Percentiles rank a stretch among this genome's conserved stretches.
Conservation (phyloP, 441 rosid species). For the Syzygium malaccense region DNA sequence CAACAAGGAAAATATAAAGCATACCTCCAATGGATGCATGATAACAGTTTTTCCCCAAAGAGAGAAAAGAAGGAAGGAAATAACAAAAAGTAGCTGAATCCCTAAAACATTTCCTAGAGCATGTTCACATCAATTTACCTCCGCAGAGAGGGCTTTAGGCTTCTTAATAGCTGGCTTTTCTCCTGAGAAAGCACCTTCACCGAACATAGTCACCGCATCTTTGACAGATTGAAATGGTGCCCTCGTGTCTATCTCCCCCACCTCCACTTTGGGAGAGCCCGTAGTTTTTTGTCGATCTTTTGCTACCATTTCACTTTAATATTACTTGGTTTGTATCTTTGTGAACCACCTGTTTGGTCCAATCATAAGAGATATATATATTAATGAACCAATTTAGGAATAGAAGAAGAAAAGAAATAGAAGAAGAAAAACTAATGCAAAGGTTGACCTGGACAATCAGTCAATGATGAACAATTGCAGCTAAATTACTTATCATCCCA, state of each 20-base stretch:
- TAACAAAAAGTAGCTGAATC: background rate
- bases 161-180: constrained; percentile 67
- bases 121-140: constrained; percentile 39
- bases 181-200: constrained; percentile 87
- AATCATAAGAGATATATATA: background rate
- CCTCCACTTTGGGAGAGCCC: constrained; percentile 61
- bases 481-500: background rate
- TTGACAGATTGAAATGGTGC: constrained; percentile 97
- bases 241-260: constrained; percentile 94
- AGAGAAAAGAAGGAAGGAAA: background rate
- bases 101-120: background rate
- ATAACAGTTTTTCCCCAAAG: background rate
- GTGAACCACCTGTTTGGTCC: background rate
- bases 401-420: background rate
- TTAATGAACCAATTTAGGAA: background rate
- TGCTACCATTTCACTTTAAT: constrained; percentile 54
- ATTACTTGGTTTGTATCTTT: background rate
- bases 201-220: constrained; percentile 85
- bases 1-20: background rate
- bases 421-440: background rate
- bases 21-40: background rate
- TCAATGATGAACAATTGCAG: background rate
- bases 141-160: constrained; percentile 62
- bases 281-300: constrained; percentile 46
- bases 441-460: background rate